Evolutionary conservation across 169 alveolate genomes (phyloP).

Genomic region (Babesia gibsoni): DNA sequence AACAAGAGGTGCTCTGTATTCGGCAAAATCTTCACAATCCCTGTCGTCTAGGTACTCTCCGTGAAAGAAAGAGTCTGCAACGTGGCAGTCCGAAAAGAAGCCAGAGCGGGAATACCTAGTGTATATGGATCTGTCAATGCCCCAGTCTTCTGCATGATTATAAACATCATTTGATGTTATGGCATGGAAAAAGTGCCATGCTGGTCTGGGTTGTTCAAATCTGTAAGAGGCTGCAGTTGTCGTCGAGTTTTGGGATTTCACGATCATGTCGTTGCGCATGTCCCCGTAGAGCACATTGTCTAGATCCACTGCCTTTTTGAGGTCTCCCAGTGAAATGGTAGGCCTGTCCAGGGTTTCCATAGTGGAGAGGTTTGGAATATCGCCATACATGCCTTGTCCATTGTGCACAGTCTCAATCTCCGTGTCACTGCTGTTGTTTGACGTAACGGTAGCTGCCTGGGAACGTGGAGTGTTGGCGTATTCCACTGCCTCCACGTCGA

Average conservation of each 20-base stretch:
- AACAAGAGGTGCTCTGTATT: conserved; percentile 53
- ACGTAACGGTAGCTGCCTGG: neutral
- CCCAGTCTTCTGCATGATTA: conserved; percentile 51
- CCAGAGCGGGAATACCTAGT: conserved; percentile 63
- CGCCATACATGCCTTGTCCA: conserved; percentile 4
- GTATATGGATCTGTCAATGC: conserved; percentile 58
- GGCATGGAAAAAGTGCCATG: conserved; percentile 33
- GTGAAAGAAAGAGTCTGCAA: conserved; percentile 51
- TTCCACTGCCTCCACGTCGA: neutral
- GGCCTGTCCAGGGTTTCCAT: conserved; percentile 2
- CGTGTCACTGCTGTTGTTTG: neutral
- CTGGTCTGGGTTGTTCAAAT: conserved; percentile 21
- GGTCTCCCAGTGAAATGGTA: conserved; percentile 18
- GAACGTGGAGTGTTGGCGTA: conserved; percentile 16
- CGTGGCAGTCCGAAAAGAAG: conserved; percentile 60
- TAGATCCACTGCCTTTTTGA: neutral
- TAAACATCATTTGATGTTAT: conserved; percentile 23
- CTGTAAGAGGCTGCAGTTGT: neutral
- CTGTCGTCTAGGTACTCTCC: conserved; percentile 36
- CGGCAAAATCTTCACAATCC: conserved; percentile 47
- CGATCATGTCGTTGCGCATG: neutral
- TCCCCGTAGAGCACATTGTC: conserved; percentile 15
- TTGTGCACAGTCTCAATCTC: conserved; percentile 24
- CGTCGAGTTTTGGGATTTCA: neutral
- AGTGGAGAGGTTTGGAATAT: neutral